Conservation (phyloP, 2,329 filamentous ascomycete genomes). For the Alternaria metachromatica region DNA sequence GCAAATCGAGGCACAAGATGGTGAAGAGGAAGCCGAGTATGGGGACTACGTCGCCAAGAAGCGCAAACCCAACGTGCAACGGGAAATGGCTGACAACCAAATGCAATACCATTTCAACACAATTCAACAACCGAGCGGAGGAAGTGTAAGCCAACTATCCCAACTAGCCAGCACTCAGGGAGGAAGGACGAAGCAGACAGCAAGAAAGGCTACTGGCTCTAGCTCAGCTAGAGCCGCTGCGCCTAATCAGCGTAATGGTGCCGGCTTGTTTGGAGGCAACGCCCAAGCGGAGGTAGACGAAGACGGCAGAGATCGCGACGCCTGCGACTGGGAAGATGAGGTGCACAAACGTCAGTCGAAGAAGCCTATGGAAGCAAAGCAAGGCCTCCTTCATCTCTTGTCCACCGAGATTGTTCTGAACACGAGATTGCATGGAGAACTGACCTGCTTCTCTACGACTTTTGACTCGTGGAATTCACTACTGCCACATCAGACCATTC, state of each 20-base stretch:
- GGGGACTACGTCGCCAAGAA: constrained; percentile 12
- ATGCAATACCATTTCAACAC: no score
- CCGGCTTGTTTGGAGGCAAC: background rate
- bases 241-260: no score
- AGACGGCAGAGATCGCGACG: background rate
- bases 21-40: constrained; percentile 42
- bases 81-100: no score
- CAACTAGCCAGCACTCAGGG: no score
- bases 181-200: background rate
- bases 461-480: constrained; percentile 43
- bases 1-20: constrained; percentile 31
- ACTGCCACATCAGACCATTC: constrained; percentile 55
- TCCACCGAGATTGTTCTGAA: constrained; percentile 43
- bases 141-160: background rate
- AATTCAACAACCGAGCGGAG: background rate
- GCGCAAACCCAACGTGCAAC: background rate
- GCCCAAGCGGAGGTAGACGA: background rate
- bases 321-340: background rate
- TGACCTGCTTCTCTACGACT: constrained; percentile 40
- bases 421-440: constrained; percentile 34
- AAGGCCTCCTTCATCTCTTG: constrained; percentile 39
- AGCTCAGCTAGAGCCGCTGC: no score
- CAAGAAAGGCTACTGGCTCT: background rate
- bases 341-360: background rate
- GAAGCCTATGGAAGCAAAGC: constrained; percentile 41